phyloP scores from a whole-genome alignment of 495 filamentous ascomycete genomes.

The Xylaria venustula region DNA sequence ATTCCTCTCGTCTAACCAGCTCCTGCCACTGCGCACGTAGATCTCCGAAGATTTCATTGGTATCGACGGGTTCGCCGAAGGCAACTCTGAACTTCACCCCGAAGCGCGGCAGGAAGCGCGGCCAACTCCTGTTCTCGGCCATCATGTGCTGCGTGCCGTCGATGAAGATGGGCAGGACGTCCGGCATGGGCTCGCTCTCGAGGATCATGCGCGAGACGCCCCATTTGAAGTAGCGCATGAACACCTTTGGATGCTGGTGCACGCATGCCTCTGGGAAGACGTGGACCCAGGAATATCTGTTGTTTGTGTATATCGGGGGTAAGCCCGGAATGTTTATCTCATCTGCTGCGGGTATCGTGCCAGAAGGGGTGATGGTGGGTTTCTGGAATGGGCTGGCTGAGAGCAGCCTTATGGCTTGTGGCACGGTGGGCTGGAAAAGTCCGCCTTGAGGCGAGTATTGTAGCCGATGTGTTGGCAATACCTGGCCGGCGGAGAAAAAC shows the following conservation, averaged over 20 bases:
- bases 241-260: constrained; percentile 76
- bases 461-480: constrained; percentile 80
- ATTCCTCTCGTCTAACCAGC: constrained; percentile 44
- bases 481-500: constrained; percentile 87
- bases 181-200: constrained; percentile 77
- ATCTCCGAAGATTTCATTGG: constrained; percentile 63
- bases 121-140: constrained; percentile 74
- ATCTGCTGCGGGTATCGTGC: background rate
- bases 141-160: constrained; percentile 83
- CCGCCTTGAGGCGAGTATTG: constrained; percentile 73
- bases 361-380: background rate
- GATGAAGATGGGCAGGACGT: constrained; percentile 90
- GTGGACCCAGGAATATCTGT: constrained; percentile 77
- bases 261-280: constrained; percentile 94
- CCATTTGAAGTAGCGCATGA: constrained; percentile 98
- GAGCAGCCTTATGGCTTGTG: constrained; percentile 79
- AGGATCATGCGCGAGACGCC: constrained; percentile 86
- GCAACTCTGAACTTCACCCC: constrained; percentile 70
- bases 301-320: constrained; percentile 52
- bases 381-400: constrained; percentile 50
- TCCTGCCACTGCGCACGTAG: constrained; percentile 66
- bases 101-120: constrained; percentile 76
- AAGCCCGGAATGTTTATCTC: constrained; percentile 44
- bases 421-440: constrained; percentile 86
- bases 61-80: constrained; percentile 66